These are phyloP conservation scores for Mucor irregularis DNA, from an alignment of 371 early-diverging fungal genomes.

Conservation along the genomic window DNA sequence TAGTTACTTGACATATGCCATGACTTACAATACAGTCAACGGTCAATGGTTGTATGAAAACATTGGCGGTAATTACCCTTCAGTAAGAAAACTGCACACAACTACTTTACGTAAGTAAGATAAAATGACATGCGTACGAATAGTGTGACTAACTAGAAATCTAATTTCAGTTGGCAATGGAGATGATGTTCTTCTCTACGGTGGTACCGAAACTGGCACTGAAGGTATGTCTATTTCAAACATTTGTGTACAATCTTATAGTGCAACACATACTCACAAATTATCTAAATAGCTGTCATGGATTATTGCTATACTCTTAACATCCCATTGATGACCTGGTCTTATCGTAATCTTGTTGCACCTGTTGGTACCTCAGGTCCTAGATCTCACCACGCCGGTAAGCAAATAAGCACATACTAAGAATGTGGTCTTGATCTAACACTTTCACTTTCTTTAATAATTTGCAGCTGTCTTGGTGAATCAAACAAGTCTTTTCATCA, in stretches of 20 bases:
- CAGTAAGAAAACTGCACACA: neutral
- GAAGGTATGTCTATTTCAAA: neutral
- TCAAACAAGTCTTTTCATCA: neutral
- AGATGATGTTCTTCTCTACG: neutral
- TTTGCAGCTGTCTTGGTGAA: slow-evolving; percentile 7
- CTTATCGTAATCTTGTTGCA: neutral
- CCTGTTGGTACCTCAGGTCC: neutral
- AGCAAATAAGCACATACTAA: neutral
- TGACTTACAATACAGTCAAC: neutral
- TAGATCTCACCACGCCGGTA: slow-evolving; percentile 5
- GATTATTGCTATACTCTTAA: slow-evolving; percentile 10
- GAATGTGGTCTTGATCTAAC: too few species aligned
- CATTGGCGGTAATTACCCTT: neutral
- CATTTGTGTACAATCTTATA: neutral
- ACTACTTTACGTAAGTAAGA: slow-evolving; percentile 1
- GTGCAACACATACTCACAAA: too few species aligned
- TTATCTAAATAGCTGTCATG: neutral
- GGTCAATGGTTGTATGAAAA: neutral
- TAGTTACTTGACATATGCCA: neutral
- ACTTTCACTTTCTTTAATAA: neutral
- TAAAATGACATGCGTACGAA: neutral
- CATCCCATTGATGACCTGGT: neutral
- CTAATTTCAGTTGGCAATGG: neutral
- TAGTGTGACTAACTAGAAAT: neutral
- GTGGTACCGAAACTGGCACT: neutral